Percentiles rank a stretch among this genome's conserved stretches.
Conservation (phyloP, 2,329 filamentous ascomycete species). For the Gyromitra esculenta region DNA sequence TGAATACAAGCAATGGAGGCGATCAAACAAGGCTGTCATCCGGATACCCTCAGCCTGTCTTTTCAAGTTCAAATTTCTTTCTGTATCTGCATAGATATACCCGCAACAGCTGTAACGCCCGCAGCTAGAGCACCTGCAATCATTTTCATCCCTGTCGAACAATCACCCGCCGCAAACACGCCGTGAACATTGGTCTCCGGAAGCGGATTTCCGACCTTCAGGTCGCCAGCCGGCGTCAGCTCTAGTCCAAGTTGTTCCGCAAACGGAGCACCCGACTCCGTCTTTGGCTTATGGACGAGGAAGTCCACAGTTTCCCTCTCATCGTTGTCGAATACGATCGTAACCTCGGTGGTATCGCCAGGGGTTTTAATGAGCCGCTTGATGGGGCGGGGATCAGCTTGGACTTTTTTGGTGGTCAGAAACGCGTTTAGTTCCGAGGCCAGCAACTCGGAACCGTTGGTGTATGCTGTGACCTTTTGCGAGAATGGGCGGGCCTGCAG, state of each 20-base stretch:
- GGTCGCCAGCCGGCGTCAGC: constrained; percentile 62
- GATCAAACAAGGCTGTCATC: neutral
- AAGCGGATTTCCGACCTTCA: constrained; percentile 63
- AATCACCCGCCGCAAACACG: constrained; percentile 68
- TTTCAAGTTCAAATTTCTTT: neutral
- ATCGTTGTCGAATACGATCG: constrained; percentile 62
- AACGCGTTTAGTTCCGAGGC: constrained; percentile 57
- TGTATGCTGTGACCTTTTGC: constrained; percentile 65
- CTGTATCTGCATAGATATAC: constrained; percentile 3
- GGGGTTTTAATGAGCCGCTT: constrained; percentile 55
- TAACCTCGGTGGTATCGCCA: constrained; percentile 58
- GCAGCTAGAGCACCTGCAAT: constrained; percentile 56
- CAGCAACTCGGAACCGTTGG: constrained; percentile 62
- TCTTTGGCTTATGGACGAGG: constrained; percentile 61
- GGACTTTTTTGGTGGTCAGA: constrained; percentile 59
- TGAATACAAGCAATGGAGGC: neutral
- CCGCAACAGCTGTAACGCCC: constrained; percentile 8
- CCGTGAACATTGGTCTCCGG: constrained; percentile 65
- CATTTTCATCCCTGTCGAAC: constrained; percentile 57
- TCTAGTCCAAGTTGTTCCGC: constrained; percentile 64
- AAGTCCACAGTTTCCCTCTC: constrained; percentile 61
- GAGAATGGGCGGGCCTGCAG: constrained; percentile 64
- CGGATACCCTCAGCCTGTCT: neutral
- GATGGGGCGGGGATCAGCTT: constrained; percentile 60
- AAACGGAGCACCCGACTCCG: constrained; percentile 62